Conservation (phyloP, 2,329 filamentous ascomycete genomes). For the Cladophialophora yegresii region DNA sequence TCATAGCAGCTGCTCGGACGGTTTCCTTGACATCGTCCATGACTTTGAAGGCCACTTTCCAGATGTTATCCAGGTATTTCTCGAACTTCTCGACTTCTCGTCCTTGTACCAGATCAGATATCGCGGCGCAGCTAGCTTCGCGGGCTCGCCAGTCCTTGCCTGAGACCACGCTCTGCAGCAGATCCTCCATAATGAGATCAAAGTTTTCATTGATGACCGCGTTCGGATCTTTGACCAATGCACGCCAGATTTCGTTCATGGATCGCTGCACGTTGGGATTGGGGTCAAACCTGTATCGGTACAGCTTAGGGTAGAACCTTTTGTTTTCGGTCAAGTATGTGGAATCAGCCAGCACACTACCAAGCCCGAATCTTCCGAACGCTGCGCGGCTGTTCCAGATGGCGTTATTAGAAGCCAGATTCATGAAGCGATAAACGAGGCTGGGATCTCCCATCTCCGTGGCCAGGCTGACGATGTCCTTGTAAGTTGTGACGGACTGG, state of each 20-base stretch:
- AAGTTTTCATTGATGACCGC: conserved; percentile 78
- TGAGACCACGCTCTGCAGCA: conserved; percentile 75
- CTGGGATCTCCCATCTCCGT: conserved; percentile 94
- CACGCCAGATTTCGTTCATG: conserved; percentile 98
- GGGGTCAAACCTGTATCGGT: conserved; percentile 90
- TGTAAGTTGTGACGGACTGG: conserved; percentile 89
- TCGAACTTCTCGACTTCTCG: conserved; percentile 76
- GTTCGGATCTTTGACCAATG: conserved; percentile 85
- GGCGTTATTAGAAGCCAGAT: conserved; percentile 88
- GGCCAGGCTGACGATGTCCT: conserved; percentile 93
- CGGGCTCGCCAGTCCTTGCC: conserved; percentile 92
- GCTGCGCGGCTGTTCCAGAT: conserved; percentile 97
- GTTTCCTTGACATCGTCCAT: conserved; percentile 94
- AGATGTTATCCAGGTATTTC: conserved; percentile 79
- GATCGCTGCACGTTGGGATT: conserved; percentile 89
- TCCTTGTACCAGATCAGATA: conserved; percentile 84
- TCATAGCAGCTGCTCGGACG: conserved; percentile 77
- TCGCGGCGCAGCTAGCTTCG: conserved; percentile 86
- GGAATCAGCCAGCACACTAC: conserved; percentile 86
- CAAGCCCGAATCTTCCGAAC: conserved; percentile 90
- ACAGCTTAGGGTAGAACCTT: conserved; percentile 93
- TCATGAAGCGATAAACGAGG: conserved; percentile 99
- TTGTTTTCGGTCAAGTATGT: conserved; percentile 76
- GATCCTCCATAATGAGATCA: conserved; percentile 82
- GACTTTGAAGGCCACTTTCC: conserved; percentile 83